Percentiles rank a stretch among this genome's conserved stretches.
Evolutionary conservation across 331 rosid genomes (phyloP).

Genomic region (Stylosanthes scabra): DNA sequence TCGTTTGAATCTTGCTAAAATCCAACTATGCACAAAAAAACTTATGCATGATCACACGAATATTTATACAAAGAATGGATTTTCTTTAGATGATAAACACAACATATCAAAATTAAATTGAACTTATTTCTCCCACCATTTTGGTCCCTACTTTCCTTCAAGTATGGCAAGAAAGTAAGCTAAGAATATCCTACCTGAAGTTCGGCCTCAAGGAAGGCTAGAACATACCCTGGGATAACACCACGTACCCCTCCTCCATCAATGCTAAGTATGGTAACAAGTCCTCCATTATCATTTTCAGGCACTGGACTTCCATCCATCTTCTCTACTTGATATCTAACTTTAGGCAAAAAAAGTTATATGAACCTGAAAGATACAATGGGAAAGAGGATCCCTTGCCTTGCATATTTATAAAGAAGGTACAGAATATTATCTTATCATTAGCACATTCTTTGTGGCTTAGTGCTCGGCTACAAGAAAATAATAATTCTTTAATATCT

Average conservation of each 20-base stretch:
- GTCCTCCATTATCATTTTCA: slow-evolving; percentile 1
- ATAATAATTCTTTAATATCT: slow-evolving; percentile 1
- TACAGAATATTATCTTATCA: not conserved
- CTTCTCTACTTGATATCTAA: not conserved
- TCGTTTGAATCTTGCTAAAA: not conserved
- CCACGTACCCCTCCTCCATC: slow-evolving; percentile 34
- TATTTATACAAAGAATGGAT: too few relatives aligned
- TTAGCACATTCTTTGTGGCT: slow-evolving; percentile 1
- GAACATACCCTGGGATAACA: slow-evolving; percentile 17
- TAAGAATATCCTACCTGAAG: slow-evolving; percentile 6
- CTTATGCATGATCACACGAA: not conserved
- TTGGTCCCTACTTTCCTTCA: not conserved
- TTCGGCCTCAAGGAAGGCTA: slow-evolving; percentile 3
- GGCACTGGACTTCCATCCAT: not conserved
- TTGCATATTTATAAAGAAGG: not conserved
- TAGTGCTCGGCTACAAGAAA: not conserved
- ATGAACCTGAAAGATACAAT: not conserved
- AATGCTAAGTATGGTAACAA: slow-evolving; percentile 26
- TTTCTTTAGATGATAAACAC: too few relatives aligned
- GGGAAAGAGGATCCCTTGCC: not conserved
- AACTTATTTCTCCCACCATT: not conserved
- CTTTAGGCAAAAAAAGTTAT: not conserved
- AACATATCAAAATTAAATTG: too few relatives aligned
- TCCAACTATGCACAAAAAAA: not conserved
- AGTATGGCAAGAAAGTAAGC: not conserved